phyloP scores from a whole-genome alignment of 192 early-diverging fungal genomes.

The Allomyces javanicus region DNA sequence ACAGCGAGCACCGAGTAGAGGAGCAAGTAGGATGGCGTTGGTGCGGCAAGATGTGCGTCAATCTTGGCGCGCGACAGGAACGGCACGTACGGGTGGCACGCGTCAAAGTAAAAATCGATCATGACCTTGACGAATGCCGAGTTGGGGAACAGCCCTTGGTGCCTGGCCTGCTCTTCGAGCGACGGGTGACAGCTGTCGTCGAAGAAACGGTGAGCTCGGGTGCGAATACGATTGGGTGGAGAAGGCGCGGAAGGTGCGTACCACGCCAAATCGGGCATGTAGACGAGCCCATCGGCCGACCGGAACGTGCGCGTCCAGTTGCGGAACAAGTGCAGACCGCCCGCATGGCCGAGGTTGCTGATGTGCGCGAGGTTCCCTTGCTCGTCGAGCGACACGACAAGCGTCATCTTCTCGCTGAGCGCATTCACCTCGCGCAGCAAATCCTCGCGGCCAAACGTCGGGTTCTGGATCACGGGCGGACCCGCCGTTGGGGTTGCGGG shows the following conservation, averaged over 20 bases:
- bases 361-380: background rate
- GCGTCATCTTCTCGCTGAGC: background rate
- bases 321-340: background rate
- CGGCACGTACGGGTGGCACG: background rate
- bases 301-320: background rate
- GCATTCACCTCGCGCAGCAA: background rate
- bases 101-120: background rate
- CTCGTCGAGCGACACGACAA: background rate
- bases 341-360: background rate
- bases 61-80: constrained; percentile 1
- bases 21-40: background rate
- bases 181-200: too few relatives aligned
- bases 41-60: background rate
- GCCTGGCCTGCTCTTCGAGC: too few relatives aligned
- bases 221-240: background rate
- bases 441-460: background rate
- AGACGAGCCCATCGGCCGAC: background rate
- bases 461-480: background rate
- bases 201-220: too few relatives aligned
- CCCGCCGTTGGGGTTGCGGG: background rate
- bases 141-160: background rate
- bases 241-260: too few relatives aligned
- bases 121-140: background rate
- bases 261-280: background rate
- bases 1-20: background rate